Conservation (phyloP, 371 early-diverging fungal genomes). For the Synchytrium microbalum region DNA sequence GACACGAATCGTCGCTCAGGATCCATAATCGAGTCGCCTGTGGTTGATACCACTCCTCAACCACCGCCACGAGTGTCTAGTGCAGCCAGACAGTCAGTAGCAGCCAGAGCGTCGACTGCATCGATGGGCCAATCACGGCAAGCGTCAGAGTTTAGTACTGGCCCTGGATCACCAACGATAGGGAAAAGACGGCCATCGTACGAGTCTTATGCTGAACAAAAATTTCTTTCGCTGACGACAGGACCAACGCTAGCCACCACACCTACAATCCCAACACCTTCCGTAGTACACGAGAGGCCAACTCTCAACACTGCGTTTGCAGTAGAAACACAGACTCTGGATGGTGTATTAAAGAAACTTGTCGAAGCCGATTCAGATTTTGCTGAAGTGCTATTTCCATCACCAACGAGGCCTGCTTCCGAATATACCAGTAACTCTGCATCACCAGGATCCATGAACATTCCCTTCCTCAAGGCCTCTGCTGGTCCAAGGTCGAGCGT, state of each 20-base stretch:
- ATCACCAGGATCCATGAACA: not conserved
- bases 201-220: not conserved
- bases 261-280: not conserved
- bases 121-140: not conserved
- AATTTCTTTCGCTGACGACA: not conserved
- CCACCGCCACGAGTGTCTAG: not conserved
- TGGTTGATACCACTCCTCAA: not conserved
- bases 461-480: too few relatives aligned
- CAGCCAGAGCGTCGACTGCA: not conserved
- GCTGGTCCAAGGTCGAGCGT: too few relatives aligned
- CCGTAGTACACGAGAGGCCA: not conserved
- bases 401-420: too few relatives aligned
- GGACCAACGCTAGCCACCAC: not conserved
- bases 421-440: too few relatives aligned
- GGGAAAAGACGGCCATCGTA: not conserved
- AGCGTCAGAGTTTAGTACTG: too few relatives aligned
- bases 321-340: not conserved
- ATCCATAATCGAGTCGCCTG: not conserved
- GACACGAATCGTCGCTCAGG: too few relatives aligned
- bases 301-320: not conserved
- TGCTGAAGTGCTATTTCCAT: not conserved
- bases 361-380: not conserved
- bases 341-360: not conserved
- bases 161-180: not conserved
- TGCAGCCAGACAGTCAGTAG: not conserved